Base-by-base conservation (phyloP, 2,329 filamentous ascomycete species). In the Rhinocladiella similis region DNA sequence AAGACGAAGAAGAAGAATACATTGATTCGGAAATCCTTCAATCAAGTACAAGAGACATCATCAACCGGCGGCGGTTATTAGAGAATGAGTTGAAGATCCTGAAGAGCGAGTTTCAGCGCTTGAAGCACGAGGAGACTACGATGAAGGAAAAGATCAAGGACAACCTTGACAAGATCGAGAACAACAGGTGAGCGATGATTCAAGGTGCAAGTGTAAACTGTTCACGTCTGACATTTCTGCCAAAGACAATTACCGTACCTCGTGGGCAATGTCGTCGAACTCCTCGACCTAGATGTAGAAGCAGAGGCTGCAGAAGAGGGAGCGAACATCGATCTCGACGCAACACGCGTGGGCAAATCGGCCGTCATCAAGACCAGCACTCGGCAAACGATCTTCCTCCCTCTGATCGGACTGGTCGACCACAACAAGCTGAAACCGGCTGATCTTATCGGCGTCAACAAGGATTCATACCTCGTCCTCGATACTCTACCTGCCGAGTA, bases 111-210 rank as follows among this genome's bases (percentile, higher is more conserved):
- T 91, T 86, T 68, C 92, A 96, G 72, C 88, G 94, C 67, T 81
- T 99, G 77, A 89, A 88, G 68, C 94, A 99, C 69, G 94, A 99
- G 78, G 96, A 96, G 79, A 86, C 88, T 48, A 87, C 90, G 47
- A 99, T 99, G 94, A 86, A 87, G 56, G 93, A 97, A 75, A 97
- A 97, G 81, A 97, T 99, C 75, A 97, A 97, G 82, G 94, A 99
- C 73, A 99, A 99, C 70, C 79, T 90, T 69, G 95, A 99, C 67
- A 99, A 99, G 84, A 99, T 99, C 69, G 92, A 95, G 66, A 97
- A 99, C 77, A 99, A 99, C 80, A 85, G 91, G 92, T 96, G 79
- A 65, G 81, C 66, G 22, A 22, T 25, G 41, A 7, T n/a, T 12
- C 20, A 25, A 19, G 14, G 10, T 43, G 22, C 41, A 43, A 13